These are phyloP conservation scores for Erodium moschatum DNA, from an alignment of 441 rosid genomes.

Conservation along the genomic window DNA sequence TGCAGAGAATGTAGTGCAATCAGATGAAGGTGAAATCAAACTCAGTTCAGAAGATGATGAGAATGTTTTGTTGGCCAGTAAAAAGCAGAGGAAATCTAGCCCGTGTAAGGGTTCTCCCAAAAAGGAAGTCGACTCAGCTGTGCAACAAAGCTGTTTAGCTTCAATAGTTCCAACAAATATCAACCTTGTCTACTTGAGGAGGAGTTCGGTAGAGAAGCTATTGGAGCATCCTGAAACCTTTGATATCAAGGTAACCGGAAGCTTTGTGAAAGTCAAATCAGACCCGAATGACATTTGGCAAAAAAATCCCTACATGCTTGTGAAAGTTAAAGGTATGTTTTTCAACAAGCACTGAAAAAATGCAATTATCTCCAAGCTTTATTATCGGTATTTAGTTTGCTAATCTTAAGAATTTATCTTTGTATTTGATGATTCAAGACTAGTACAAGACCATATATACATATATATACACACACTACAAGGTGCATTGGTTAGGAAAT, in stretches of 20 bases:
- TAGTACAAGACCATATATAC: too few relatives aligned
- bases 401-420: too few relatives aligned
- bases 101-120: constrained; percentile 17
- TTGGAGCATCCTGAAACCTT: constrained; percentile 33
- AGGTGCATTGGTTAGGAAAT: too few relatives aligned
- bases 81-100: constrained; percentile 20
- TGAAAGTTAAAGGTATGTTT: constrained; percentile 43
- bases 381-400: neutral
- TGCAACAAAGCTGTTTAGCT: constrained; percentile 31
- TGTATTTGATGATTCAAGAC: too few relatives aligned
- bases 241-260: constrained; percentile 36
- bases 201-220: constrained; percentile 41
- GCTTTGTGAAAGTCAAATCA: constrained; percentile 43
- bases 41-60: constrained; percentile 16
- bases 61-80: constrained; percentile 1
- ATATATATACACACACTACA: too few relatives aligned
- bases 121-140: constrained; percentile 22
- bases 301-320: constrained; percentile 36
- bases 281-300: constrained; percentile 35
- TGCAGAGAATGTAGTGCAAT: constrained; percentile 31
- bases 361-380: neutral
- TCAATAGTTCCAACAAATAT: constrained; percentile 35
- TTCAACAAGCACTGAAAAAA: neutral
- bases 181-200: constrained; percentile 42
- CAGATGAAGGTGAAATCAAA: constrained; percentile 22